Conservation (phyloP, 2,329 filamentous ascomycete genomes). For the Aspergillus unguis region DNA sequence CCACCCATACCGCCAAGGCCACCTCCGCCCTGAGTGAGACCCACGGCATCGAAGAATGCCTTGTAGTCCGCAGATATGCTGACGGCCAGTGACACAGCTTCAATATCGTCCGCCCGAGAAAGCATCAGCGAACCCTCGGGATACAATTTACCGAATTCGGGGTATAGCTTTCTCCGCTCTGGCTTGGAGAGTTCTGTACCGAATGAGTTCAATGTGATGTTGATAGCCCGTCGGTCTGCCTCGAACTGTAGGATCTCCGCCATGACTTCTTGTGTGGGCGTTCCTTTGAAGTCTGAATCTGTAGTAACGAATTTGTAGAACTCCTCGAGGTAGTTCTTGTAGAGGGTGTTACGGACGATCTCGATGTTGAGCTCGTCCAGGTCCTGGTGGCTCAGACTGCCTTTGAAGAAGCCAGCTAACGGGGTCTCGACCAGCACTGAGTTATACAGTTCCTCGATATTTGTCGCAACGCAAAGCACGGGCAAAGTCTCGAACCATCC, state of each 20-base stretch:
- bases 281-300: slow-evolving; percentile 78
- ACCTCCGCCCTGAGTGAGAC: slow-evolving; percentile 68
- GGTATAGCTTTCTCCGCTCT: slow-evolving; percentile 95
- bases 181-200: slow-evolving; percentile 92
- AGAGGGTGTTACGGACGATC: slow-evolving; percentile 95
- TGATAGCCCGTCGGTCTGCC: slow-evolving; percentile 93
- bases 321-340: slow-evolving; percentile 99
- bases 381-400: slow-evolving; percentile 91
- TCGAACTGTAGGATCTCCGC: slow-evolving; percentile 94
- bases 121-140: slow-evolving; percentile 95
- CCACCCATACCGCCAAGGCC: slow-evolving; percentile 73
- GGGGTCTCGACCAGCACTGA: slow-evolving; percentile 96
- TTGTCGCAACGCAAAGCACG: slow-evolving; percentile 93
- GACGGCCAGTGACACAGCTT: slow-evolving; percentile 88
- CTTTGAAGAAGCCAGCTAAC: slow-evolving; percentile 94
- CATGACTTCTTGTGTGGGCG: slow-evolving; percentile 92
- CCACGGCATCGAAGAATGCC: slow-evolving; percentile 90
- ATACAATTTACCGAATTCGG: slow-evolving; percentile 83
- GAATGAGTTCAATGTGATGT: slow-evolving; percentile 98
- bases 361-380: slow-evolving; percentile 98
- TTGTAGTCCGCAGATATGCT: slow-evolving; percentile 94
- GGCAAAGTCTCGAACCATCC: slow-evolving; percentile 99
- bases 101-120: slow-evolving; percentile 88
- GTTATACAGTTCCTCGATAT: slow-evolving; percentile 98
- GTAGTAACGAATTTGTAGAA: slow-evolving; percentile 94